Evolutionary conservation across 2,329 filamentous ascomycete genomes (phyloP).

Genomic region (Hortaea werneckii): DNA sequence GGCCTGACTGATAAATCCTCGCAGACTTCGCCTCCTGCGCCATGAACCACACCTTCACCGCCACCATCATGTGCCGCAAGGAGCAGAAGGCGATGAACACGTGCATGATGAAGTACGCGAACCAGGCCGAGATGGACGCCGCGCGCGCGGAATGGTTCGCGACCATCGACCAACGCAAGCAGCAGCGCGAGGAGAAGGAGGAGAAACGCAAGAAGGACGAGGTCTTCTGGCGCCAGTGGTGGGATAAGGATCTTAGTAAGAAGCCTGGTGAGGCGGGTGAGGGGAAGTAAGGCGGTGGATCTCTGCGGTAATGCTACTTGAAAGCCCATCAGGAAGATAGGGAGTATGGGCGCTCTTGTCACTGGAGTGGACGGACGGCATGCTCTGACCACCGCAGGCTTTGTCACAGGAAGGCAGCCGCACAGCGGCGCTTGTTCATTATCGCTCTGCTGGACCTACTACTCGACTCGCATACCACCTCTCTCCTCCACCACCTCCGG

Average conservation of each 20-base stretch:
- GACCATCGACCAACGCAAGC: conserved; percentile 58
- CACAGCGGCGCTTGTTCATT: too few relatives aligned
- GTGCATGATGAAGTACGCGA: conserved; percentile 84
- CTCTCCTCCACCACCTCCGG: conserved; percentile 21
- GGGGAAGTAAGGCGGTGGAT: neutral
- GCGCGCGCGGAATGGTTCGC: conserved; percentile 92
- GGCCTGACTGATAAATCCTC: neutral
- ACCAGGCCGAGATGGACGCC: conserved; percentile 72
- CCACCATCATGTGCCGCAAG: conserved; percentile 74
- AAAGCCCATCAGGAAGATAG: neutral
- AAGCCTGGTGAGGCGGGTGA: conserved; percentile 8
- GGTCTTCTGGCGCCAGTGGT: conserved; percentile 42
- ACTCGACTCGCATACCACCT: conserved; percentile 2
- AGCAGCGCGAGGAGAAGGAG: conserved; percentile 51
- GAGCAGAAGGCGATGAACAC: conserved; percentile 80
- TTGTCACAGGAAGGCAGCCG: too few relatives aligned
- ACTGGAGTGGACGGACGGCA: too few relatives aligned
- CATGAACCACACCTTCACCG: conserved; percentile 71
- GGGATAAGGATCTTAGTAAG: conserved; percentile 30
- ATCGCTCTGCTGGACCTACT: neutral
- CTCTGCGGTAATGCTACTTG: too few relatives aligned
- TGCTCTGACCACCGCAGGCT: too few relatives aligned
- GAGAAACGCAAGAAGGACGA: conserved; percentile 32
- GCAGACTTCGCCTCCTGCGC: conserved; percentile 88
- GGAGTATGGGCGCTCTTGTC: neutral